Conservation (phyloP, 1,139 yeast species). For the Debaryomyces sp. region DNA sequence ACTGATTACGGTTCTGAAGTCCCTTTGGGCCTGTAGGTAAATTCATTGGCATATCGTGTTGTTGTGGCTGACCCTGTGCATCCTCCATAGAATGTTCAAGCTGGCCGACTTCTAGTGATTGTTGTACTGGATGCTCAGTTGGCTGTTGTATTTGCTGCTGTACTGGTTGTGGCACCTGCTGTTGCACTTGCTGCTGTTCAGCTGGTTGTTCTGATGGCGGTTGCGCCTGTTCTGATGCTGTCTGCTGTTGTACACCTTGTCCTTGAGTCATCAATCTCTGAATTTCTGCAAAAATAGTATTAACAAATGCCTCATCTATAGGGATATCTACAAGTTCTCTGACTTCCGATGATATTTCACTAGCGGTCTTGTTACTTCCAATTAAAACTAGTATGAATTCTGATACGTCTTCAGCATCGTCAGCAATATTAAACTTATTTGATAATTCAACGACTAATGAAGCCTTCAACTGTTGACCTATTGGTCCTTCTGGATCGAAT, state of each 20-base stretch:
- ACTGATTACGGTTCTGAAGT: conserved; percentile 6
- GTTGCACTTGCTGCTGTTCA: conserved; percentile 9
- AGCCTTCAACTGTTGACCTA: conserved; percentile 40
- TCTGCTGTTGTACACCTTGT: conserved; percentile 13
- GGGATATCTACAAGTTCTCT: conserved; percentile 66
- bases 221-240: conserved; percentile 19
- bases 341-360: conserved; percentile 67
- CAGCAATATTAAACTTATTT: conserved; percentile 41
- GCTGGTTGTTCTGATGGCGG: conserved; percentile 9
- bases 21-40: conserved; percentile 25
- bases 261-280: conserved; percentile 33
- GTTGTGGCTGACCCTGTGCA: conserved; percentile 1
- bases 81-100: conserved; percentile 1
- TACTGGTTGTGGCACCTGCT: conserved; percentile 9
- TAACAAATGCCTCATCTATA: conserved; percentile 52
- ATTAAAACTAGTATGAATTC: conserved; percentile 77
- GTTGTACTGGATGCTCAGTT: conserved; percentile 8
- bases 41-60: conserved; percentile 9
- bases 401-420: conserved; percentile 78
- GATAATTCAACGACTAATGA: conserved; percentile 41
- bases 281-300: conserved; percentile 59
- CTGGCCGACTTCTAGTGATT: conserved; percentile 6
- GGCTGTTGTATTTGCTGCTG: conserved; percentile 9
- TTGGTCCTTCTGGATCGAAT: conserved; percentile 47
- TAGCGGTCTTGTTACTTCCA: conserved; percentile 67